phyloP scores from a whole-genome alignment of 2,329 filamentous ascomycete species.

The Penicillium brasilianum region DNA sequence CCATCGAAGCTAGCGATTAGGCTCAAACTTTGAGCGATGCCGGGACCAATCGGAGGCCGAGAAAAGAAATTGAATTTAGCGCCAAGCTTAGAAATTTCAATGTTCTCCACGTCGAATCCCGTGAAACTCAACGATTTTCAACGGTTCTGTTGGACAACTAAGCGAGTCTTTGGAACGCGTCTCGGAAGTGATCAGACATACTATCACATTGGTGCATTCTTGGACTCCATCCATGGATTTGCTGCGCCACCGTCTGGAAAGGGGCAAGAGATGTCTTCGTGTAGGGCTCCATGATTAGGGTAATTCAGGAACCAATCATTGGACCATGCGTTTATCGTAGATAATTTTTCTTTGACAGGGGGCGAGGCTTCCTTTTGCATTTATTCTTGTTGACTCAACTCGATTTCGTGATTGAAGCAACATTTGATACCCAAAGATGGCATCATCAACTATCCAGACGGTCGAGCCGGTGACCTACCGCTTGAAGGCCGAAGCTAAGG shows the following conservation, averaged over 20 bases:
- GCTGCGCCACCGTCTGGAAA: constrained; percentile 22
- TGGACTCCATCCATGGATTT: constrained; percentile 18
- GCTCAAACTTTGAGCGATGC: constrained; percentile 16
- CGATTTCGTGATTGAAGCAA: background rate
- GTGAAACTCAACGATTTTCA: constrained; percentile 24
- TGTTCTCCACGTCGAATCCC: constrained; percentile 17
- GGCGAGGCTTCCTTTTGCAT: constrained; percentile 8
- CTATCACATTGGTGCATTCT: constrained; percentile 14
- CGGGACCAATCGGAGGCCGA: constrained; percentile 12
- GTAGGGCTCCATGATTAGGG: constrained; percentile 20
- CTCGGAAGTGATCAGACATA: background rate
- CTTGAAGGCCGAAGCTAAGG: constrained; percentile 22
- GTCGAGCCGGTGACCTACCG: constrained; percentile 21
- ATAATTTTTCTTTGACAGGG: constrained; percentile 13
- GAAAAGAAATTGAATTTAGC: constrained; percentile 17
- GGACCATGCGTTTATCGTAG: constrained; percentile 16
- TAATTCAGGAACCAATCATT: constrained; percentile 22
- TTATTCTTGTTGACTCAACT: background rate
- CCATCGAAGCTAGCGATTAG: constrained; percentile 18
- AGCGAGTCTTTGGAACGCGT: constrained; percentile 18
- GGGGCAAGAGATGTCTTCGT: constrained; percentile 22
- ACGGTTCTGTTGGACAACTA: constrained; percentile 21
- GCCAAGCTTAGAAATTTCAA: constrained; percentile 12
- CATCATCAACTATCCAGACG: constrained; percentile 20
- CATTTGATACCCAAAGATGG: constrained; percentile 14